These are phyloP conservation scores for Irpex sp. DNA, from an alignment of 1,284 basidiomycete species.

Conservation along the genomic window DNA sequence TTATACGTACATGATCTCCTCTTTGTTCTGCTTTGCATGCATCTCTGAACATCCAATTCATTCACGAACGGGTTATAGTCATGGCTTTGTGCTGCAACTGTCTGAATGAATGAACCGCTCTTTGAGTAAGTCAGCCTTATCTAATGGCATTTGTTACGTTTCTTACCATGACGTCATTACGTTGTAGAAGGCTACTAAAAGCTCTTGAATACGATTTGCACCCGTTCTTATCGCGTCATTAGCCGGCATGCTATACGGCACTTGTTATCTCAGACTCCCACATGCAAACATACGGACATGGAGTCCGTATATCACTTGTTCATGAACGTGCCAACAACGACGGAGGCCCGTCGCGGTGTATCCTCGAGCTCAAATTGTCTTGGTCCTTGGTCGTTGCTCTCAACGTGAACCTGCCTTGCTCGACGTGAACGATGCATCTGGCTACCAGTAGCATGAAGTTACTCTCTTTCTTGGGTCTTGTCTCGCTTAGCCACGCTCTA, in stretches of 20 bases:
- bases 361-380: not conserved
- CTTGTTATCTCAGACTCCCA: not conserved
- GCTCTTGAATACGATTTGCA: not conserved
- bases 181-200: not conserved
- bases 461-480: not conserved
- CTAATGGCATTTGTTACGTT: too few relatives aligned
- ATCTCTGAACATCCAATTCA: not conserved
- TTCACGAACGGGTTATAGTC: too few relatives aligned
- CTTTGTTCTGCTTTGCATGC: not conserved
- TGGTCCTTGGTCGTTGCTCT: too few relatives aligned
- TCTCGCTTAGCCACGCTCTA: not conserved
- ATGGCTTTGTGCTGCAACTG: too few relatives aligned
- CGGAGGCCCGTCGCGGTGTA: not conserved
- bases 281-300: not conserved
- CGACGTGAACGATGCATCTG: not conserved
- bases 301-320: not conserved
- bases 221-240: not conserved
- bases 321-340: not conserved
- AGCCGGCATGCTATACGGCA: not conserved
- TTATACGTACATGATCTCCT: not conserved
- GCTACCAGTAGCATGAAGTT: not conserved
- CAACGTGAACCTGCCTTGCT: not conserved
- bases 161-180: not conserved
- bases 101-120: too few relatives aligned
- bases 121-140: too few relatives aligned